Evolutionary conservation across 1,284 basidiomycete genomes (phyloP), one percentile per base, ranked within the genome.

Genomic region (Cutaneotrichosporon sp.): DNA sequence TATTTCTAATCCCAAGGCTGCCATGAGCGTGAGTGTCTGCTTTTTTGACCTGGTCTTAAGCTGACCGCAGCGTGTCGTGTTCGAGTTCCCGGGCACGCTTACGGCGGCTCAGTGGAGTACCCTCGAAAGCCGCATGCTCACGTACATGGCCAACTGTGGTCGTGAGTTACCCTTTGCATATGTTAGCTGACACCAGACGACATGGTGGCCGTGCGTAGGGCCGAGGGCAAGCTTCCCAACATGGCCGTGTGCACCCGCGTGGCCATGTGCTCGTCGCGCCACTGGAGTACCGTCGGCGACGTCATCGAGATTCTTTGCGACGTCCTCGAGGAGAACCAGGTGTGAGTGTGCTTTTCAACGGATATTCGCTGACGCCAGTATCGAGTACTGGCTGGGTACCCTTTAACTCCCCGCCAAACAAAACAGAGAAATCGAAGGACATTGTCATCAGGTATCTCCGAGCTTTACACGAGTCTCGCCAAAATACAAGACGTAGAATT

Each of bases 31-130:
- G 26, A 10, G 26, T 30, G 26, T 5, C 26, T n/a, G n/a, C n/a
- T n/a, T n/a, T n/a, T n/a, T n/a, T n/a, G n/a, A 30, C 26, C 26
- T 30, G 26, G 10, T 5, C 26, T 30, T 10, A 30, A 10, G 26
- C 26, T 30, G 26, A 39, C 38, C 14, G 18, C 22, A 42, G 41
- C 41, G 41, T 23, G 41, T 23, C 5, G 41, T 42, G 15, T 42
- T 42, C 41, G 41, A 42, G 41, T 42, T 42, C n/a, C 41, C 41
- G 12, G 41, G 41, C 14, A 42, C 41, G 13, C 41, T 42, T 3
- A 15, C 23, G 13, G 15, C 21, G 13, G 15, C 9, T 13, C 14
- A 42, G 17, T 42, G 41, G 41, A 26, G 22, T 9, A 13, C 12
- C 12, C 41, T 42, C 41, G 41, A 42, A 23, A n/a, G 22, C 41